Evolutionary conservation across 257 asterid species (phyloP), one percentile per base, ranked within the genome.

Genomic region (Solanum pinnatisectum): DNA sequence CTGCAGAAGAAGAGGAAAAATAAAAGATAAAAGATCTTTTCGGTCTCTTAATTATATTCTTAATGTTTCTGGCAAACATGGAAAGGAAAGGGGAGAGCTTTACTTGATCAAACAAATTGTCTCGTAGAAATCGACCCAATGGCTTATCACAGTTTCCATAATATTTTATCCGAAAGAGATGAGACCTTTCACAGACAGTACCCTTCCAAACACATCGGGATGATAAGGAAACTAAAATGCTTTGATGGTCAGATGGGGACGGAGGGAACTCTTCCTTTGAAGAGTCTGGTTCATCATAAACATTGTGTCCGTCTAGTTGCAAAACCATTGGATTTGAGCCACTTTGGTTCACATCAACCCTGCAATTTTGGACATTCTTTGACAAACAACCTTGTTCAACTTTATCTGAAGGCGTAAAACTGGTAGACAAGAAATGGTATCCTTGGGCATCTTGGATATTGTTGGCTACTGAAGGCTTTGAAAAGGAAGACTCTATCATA

Each of bases 171-270:
- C 98, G 98, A 87, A 94, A 93, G 87, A 97, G 94, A 91, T 95
- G 98, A 25, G 98, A 94, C 90, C 97, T 95, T 92, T 97, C 98
- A 86, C 99, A 97, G 84, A 97, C 98, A 70, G 98, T 95, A 83
- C 99, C 99, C 88, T 97, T 96, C 99, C 98, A 94, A 82, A 97
- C 94, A 87, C 99, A 96, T 84, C 98, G 92, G 5, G 99, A 96
- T 56, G 98, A 97, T 86, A 96, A 91, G 83, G 98, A 93, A 84
- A 97, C 99, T 88, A 97, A 89, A 91, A 97, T 97, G 93, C 98
- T 96, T 90, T 95, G 98, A 90, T 93, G 94, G 89, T 97, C 96
- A 70, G 99, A 93, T 33, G 98, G 98, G 88, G 98, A 90, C 33
- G 99, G 98, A 36, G 95, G 98, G 90, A 96, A 93, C 74, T 93